These are phyloP conservation scores for Zea luxurians DNA, from an alignment of 176 grass and related monocot genomes.

Conservation along the genomic window DNA sequence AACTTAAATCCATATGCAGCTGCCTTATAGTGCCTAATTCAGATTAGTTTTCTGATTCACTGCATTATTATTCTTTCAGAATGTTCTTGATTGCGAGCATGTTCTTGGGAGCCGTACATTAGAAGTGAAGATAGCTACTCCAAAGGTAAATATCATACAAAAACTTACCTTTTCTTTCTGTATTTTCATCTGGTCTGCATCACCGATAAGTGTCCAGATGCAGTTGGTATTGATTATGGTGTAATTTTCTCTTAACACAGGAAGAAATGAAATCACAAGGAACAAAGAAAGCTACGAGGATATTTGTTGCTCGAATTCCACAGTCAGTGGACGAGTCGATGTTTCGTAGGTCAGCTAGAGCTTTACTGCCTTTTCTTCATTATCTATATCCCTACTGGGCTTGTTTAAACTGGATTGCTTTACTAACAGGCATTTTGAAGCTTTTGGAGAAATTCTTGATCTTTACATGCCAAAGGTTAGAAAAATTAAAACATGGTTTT, in stretches of 20 bases:
- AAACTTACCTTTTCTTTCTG: neutral
- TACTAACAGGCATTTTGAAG: constrained; percentile 87
- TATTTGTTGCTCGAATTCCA: constrained; percentile 92
- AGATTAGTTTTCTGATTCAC: constrained; percentile 19
- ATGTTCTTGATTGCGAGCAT: constrained; percentile 78
- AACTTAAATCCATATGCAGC: neutral
- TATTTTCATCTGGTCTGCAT: neutral
- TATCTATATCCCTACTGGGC: constrained; percentile 9
- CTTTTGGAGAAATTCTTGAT: constrained; percentile 88
- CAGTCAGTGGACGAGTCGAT: constrained; percentile 72
- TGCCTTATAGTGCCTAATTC: constrained; percentile 1
- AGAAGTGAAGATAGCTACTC: constrained; percentile 96
- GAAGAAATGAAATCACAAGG: constrained; percentile 90
- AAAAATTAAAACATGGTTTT: constrained; percentile 1
- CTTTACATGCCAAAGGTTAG: constrained; percentile 98
- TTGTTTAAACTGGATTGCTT: constrained; percentile 14
- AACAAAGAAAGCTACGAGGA: constrained; percentile 81
- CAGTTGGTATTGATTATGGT: constrained; percentile 15
- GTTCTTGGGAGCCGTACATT: constrained; percentile 76
- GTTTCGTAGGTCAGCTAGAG: constrained; percentile 73
- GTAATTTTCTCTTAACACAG: constrained; percentile 42
- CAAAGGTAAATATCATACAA: constrained; percentile 56
- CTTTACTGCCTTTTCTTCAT: constrained; percentile 4
- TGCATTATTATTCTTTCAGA: constrained; percentile 43
- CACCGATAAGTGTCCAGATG: neutral